Base-by-base conservation (phyloP, 306 rosid genomes). In the Cucumis melo region DNA sequence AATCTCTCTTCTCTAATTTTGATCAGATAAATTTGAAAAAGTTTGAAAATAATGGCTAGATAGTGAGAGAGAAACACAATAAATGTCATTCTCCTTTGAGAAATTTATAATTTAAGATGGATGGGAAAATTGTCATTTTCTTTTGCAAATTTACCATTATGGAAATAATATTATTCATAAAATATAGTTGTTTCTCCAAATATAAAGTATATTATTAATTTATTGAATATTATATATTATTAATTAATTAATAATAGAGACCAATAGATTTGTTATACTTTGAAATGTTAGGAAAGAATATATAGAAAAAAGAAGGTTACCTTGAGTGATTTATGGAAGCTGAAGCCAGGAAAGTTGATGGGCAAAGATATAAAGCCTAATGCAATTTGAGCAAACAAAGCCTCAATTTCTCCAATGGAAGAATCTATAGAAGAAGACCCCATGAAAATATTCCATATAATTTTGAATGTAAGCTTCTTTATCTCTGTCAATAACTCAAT, bases 321-420 rank as follows among this genome's bases (percentile, higher is more conserved):
- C 80, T 76, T 48, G 23, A 76, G n/a, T 7, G 80, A 38, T 68
- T 23, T 70, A 36, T 60, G 10, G 44, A 67, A 46, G 34, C 6
- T 17, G 58, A 66, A 75, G 23, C 84, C 84, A 1, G 84, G 84
- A 24, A 70, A 8, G 55, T 81, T 65, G 12, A 77, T 81, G 39
- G 80, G 63, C 13, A 56, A 19, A 13, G 65, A 46, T 15, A 67
- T 2, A 10, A 76, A 11, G 10, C 84, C 84, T 0, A 6, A 0
- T 34, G 19, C 34, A 56, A 34, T 14, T n/a, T 76, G 10, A 46
- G n/a, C 8, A 16, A 41, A 81, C 42, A 76, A 21, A 1, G 29
- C 39, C 24, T 58, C 73, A 8, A 57, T 62, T 53, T 38, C 50
- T 34, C 27, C 42, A 32, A 63, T 53, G 55, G 76, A 29, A 12